Evolutionary conservation across 2,329 filamentous ascomycete genomes (phyloP).

Genomic region (Alternaria alternata): DNA sequence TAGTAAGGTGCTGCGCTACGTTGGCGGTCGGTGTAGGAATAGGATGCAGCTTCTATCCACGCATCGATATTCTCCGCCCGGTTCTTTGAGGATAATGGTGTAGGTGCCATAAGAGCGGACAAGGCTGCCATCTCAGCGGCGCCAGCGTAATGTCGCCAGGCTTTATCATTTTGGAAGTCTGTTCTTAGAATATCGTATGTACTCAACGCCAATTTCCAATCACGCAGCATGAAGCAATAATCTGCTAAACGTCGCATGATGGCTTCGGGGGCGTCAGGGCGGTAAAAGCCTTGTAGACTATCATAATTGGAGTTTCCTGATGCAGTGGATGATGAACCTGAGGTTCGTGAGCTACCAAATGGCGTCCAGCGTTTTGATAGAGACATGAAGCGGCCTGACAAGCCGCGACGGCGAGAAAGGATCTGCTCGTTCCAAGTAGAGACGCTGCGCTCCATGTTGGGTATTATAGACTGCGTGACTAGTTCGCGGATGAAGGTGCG

Average conservation of each 20-base stretch:
- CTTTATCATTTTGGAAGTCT: constrained; percentile 94
- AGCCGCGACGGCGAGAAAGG: constrained; percentile 84
- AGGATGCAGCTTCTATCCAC: constrained; percentile 88
- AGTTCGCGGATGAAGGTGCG: constrained; percentile 91
- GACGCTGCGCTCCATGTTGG: constrained; percentile 93
- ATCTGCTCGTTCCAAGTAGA: constrained; percentile 98
- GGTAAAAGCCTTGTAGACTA: constrained; percentile 78
- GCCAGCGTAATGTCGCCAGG: constrained; percentile 93
- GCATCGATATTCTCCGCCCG: constrained; percentile 83
- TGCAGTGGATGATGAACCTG: constrained; percentile 62
- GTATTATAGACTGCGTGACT: constrained; percentile 92
- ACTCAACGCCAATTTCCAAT: constrained; percentile 91
- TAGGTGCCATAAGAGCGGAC: constrained; percentile 79
- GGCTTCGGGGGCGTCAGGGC: constrained; percentile 83
- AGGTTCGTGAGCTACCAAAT: constrained; percentile 73
- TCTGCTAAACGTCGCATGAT: constrained; percentile 93
- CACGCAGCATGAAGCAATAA: constrained; percentile 94
- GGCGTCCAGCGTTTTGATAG: constrained; percentile 89
- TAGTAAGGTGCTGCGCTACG: constrained; percentile 82
- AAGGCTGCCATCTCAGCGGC: constrained; percentile 95
- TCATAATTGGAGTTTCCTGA: constrained; percentile 77
- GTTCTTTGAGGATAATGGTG: constrained; percentile 75
- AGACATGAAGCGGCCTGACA: constrained; percentile 93
- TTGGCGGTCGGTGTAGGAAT: constrained; percentile 80
- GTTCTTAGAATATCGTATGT: constrained; percentile 89